phyloP scores from a whole-genome alignment of 2,329 filamentous ascomycete genomes.

The Ophiocordyceps australis region DNA sequence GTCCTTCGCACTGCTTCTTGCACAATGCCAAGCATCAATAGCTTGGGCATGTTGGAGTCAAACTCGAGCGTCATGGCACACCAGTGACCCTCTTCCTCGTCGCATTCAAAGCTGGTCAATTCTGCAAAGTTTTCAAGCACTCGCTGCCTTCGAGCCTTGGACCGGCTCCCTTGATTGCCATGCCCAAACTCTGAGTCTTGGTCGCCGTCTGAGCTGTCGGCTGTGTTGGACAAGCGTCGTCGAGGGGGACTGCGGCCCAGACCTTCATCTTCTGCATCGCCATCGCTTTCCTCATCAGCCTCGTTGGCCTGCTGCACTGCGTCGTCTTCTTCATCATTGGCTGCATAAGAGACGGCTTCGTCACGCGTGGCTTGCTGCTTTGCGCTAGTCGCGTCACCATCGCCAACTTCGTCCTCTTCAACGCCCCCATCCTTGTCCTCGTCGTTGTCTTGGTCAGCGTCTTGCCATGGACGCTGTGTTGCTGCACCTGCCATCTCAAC shows the following conservation, averaged over 20 bases:
- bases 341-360: slow-evolving; percentile 77
- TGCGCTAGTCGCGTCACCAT: slow-evolving; percentile 57
- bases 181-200: slow-evolving; percentile 20
- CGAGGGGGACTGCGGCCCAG: slow-evolving; percentile 29
- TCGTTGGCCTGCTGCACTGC: slow-evolving; percentile 41
- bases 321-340: slow-evolving; percentile 82
- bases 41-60: slow-evolving; percentile 62
- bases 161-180: slow-evolving; percentile 15
- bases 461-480: no score
- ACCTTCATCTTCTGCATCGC: slow-evolving; percentile 28
- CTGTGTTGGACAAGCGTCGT: slow-evolving; percentile 4
- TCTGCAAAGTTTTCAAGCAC: slow-evolving; percentile 46
- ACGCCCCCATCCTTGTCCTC: slow-evolving; percentile 59
- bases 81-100: slow-evolving; percentile 53
- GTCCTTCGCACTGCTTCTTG: slow-evolving; percentile 63
- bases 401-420: slow-evolving; percentile 66
- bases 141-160: slow-evolving; percentile 38
- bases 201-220: slow-evolving; percentile 15
- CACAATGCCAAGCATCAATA: slow-evolving; percentile 82
- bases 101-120: slow-evolving; percentile 63
- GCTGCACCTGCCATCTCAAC: slow-evolving; percentile 29
- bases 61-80: slow-evolving; percentile 77
- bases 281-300: background rate
- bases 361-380: slow-evolving; percentile 60
- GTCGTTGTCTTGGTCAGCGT: slow-evolving; percentile 23